phyloP scores from a whole-genome alignment of 106 monocot genomes.

The Dendrobium chrysotoxum region DNA sequence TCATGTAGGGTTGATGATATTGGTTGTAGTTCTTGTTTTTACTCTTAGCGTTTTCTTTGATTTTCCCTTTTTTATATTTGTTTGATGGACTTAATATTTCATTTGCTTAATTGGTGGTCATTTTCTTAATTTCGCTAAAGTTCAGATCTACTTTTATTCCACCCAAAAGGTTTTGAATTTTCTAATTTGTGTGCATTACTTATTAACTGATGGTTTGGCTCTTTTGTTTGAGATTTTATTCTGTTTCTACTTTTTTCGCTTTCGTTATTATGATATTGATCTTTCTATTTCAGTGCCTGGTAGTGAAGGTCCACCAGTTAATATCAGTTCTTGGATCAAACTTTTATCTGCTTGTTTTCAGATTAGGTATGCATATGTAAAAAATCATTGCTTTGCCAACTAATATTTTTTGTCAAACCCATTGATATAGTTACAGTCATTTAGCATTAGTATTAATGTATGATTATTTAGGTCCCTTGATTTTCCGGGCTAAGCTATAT shows the following conservation, averaged over 20 bases:
- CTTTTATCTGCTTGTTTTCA: slow-evolving; percentile 55
- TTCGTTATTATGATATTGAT: neutral
- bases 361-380: slow-evolving; percentile 48
- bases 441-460: too few relatives aligned
- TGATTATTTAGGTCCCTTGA: neutral
- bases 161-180: neutral
- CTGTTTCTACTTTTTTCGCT: neutral
- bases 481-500: neutral
- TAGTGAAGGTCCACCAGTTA: slow-evolving; percentile 64
- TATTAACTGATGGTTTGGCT: neutral
- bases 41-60: neutral
- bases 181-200: neutral
- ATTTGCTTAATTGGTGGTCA: too few relatives aligned
- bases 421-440: neutral
- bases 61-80: neutral
- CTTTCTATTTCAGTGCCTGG: slow-evolving; percentile 23
- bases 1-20: neutral
- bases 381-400: neutral
- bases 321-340: slow-evolving; percentile 77
- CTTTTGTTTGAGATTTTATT: neutral
- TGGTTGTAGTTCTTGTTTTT: neutral
- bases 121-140: too few relatives aligned
- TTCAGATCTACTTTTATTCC: neutral
- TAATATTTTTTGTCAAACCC: neutral
- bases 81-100: neutral